phyloP scores from a whole-genome alignment of 306 rosid species.

The Pachyrhizus erosus region DNA sequence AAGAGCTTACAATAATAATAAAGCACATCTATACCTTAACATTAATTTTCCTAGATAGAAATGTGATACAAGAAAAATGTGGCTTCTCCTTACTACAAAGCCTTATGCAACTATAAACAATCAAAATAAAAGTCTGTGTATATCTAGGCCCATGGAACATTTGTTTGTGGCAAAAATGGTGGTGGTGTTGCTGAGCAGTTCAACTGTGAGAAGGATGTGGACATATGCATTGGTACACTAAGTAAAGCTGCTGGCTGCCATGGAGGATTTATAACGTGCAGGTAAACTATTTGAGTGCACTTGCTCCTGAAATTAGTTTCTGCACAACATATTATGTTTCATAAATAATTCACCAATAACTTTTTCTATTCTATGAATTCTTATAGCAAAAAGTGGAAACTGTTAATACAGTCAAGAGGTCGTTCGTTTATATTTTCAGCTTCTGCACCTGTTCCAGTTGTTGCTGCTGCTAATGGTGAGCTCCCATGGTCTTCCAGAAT shows the following conservation, averaged over 20 bases:
- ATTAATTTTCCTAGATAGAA: not conserved
- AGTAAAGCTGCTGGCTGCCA: conserved; percentile 98
- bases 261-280: conserved; percentile 99
- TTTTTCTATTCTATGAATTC: conserved; percentile 37
- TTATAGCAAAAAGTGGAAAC: conserved; percentile 87
- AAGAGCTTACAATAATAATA: not conserved
- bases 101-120: conserved; percentile 19
- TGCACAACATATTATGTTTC: conserved; percentile 14
- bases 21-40: not conserved
- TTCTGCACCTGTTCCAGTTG: conserved; percentile 79
- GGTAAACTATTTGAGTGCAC: conserved; percentile 54
- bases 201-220: conserved; percentile 85
- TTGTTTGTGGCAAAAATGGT: conserved; percentile 91
- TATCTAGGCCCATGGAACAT: conserved; percentile 92
- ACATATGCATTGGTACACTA: conserved; percentile 86
- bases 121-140: conserved; percentile 23
- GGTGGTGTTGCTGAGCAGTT: conserved; percentile 95
- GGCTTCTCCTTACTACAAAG: not conserved
- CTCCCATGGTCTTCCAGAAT: conserved; percentile 1
- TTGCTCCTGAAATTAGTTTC: conserved; percentile 19
- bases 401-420: conserved; percentile 91
- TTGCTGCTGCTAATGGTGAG: conserved; percentile 89
- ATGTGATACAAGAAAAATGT: conserved; percentile 6
- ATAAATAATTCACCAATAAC: conserved; percentile 30
- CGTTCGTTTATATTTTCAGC: conserved; percentile 94